Evolutionary conservation across 225 moss, liverwort and hornwort species (phyloP), one percentile per base, ranked within the genome.

Genomic region (Marchantia paleacea): DNA sequence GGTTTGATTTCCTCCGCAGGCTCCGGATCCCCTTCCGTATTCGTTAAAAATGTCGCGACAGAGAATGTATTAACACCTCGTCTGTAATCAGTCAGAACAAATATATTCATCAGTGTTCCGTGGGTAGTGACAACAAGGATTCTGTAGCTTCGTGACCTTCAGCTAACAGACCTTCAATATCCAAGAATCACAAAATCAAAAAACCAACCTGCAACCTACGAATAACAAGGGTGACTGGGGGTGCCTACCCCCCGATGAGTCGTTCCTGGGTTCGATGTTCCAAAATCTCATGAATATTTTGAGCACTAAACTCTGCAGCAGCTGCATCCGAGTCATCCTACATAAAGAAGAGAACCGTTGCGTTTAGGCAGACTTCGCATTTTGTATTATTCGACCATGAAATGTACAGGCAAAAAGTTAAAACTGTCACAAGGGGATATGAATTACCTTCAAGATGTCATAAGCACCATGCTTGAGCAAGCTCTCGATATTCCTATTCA

Each of bases 401-500:
- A 22, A 16, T 16, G 62, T 62, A n/a, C 62, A 62, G n/a, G 6
- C 25, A 68, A 12, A 29, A 31, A 11, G 3, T 0, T 10, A 12
- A 12, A 68, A 31, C 30, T 68, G 68, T 29, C 3, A 68, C 29
- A 28, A 19, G 57, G 57, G 78, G 78, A 55, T 7, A n/a, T 12
- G 12, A 52, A 16, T 31, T 81, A 96, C 95, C 93, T 93, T 93
- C 82, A 96, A 78, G 53, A 96, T 88, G 82, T 93, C 93, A 69
- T 96, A 96, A 19, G 95, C 95, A 60, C 95, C 95, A 53, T 92
- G 84, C 85, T 93, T 96, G 60, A 96, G 93, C 65, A 96, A 80
- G 72, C 88, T 93, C 79, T 93, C 93, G 75, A 96, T 96, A 62
- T 92, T 90, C 68, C 90, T 86, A 20, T 84, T 88, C 70, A 87